Base-by-base conservation (phyloP, 371 early-diverging fungal species). In the Blakeslea trispora region DNA sequence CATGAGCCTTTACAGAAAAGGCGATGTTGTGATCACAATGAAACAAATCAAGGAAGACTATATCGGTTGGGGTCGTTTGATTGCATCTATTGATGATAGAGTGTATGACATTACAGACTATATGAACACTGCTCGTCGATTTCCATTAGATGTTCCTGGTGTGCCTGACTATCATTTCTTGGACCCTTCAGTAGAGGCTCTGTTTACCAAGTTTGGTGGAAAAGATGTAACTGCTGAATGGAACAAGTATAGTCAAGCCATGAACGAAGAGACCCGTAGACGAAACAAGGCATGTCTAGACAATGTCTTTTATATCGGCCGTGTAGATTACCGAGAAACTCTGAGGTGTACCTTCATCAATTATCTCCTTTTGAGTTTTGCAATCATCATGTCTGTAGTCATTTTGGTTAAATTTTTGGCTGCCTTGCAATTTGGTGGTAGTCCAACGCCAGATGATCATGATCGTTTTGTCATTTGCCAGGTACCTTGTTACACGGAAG, bases 401-500 rank as follows among this genome's bases (percentile, higher is more conserved):
- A 91, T 96, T 45, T 74, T 90, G 44, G 82, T 95, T 74, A 96
- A 96, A 77, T 93, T 93, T 51, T 70, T 96, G 59, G 90, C 96
- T 3, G 96, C 97, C 1, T 68, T 97, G 64, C 96, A 92, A 66
- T 78, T 96, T 37, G 89, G 92, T 0, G 65, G 78, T 18, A 65
- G 73, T 21, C 82, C 87, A 18, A 83, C 84, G 10, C 96, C 96
- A 14, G 93, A 95, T 64, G 85, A 91, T 53, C 88, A 90, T 56
- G 91, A 92, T 74, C 89, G 91, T 55, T 99, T 98, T 71, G 92
- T 93, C 42, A 89, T 98, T 46, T 85, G 84, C 49, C 85, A 87
- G 50, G 80, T 87, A 9, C 97, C 99, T 6, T 99, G 99, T 81
- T 99, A 99, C 74, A 97, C 99, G 10, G 99, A 99, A 74, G 96